Evolutionary conservation across 192 early-diverging fungal species (phyloP).

Genomic region (Coemansia aciculifera): DNA sequence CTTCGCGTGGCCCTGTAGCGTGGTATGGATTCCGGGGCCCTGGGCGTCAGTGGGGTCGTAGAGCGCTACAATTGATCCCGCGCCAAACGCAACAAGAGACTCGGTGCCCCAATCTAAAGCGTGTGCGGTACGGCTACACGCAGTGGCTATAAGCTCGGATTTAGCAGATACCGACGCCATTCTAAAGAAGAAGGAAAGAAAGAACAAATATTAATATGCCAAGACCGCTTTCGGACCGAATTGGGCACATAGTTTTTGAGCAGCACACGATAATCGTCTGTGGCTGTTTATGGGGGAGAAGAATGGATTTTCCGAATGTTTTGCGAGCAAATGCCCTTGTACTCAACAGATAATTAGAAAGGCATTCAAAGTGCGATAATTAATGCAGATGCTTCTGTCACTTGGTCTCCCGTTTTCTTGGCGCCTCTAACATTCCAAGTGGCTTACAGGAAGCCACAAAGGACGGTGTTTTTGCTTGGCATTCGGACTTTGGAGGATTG

Average conservation of each 20-base stretch:
- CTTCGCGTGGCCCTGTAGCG: conserved; percentile 73
- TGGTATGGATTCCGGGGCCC: conserved; percentile 55
- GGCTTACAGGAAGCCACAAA: neutral
- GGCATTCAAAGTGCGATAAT: neutral
- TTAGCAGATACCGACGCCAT: neutral
- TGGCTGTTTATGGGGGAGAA: neutral
- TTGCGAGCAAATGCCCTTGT: neutral
- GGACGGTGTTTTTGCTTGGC: neutral
- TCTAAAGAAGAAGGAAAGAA: neutral
- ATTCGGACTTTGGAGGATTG: neutral
- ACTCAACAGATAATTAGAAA: neutral
- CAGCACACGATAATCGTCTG: neutral
- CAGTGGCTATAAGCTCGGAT: conserved; percentile 33
- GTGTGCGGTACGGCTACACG: conserved; percentile 47
- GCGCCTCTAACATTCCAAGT: neutral
- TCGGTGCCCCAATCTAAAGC: conserved; percentile 27
- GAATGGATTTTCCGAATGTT: neutral
- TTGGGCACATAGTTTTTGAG: neutral
- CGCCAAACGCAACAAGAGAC: conserved; percentile 65
- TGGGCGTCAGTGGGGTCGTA: conserved; percentile 64
- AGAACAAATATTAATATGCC: neutral
- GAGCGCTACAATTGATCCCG: conserved; percentile 67
- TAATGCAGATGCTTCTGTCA: neutral
- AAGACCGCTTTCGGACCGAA: neutral
- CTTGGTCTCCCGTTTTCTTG: neutral